Evolutionary conservation across 495 filamentous ascomycete genomes (phyloP), one percentile per base, ranked within the genome.

Genomic region (Bacidia rubella): DNA sequence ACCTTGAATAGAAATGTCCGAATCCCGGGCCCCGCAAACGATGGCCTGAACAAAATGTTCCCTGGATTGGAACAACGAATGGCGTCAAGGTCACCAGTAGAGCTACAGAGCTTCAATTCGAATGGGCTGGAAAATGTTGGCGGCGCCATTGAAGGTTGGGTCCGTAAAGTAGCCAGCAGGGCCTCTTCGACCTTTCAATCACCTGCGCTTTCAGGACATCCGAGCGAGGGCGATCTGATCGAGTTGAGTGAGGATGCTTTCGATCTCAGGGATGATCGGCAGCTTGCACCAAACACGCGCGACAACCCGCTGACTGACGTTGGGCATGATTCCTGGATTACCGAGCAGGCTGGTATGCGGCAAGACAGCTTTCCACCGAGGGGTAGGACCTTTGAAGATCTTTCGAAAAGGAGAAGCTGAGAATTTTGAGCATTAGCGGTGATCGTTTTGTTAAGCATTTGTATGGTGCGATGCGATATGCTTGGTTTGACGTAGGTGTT

Each of bases 101-200:
- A 69, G 54, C 66, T 69, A 54, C 63, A 67, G 56, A 65, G 58
- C 2, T 70, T 72, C 52, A 67, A 63, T 55, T 62, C 64, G 67
- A 54, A 51, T 27, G 56, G 56, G 17, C 65, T 97, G 4, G 90
- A 95, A 59, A 85, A 87, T 50, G 79, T 93, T 1, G 89, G 88
- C 0, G 82, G 85, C 11, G 84, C 81, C 11, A 76, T 98, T 25
- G 90, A 96, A 65, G 80, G 81, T 5, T 98, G 92, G 87, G 74
- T 96, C 56, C 72, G 88, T 41, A 87, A 83, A 55, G 77, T 90
- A 51, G 86, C 83, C 35, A 76, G 74, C 1, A 78, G 77, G 57
- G 72, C 71, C 11, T 69, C 75, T 2, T 68, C 69, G 21, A 76
- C 74, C 1, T 53, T 62, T 15, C 57, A 60, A 29, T 35, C 55